Evolutionary conservation across 208 protist genomes (phyloP).

Genomic region (Jaenimonas drosophilae): DNA sequence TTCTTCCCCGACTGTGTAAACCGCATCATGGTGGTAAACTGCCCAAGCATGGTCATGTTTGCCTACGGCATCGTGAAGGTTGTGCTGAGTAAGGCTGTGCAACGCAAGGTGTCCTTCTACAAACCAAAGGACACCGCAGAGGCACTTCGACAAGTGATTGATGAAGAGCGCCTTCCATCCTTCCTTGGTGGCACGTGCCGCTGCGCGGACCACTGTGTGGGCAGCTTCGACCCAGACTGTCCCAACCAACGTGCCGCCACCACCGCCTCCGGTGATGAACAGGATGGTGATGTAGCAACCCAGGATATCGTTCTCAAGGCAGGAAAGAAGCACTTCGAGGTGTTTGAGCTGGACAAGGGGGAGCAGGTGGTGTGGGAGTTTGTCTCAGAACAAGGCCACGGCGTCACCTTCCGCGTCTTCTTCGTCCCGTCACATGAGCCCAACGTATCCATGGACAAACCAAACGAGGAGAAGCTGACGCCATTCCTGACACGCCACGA

Average conservation of each 20-base stretch:
- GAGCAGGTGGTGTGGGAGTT: conserved; percentile 31
- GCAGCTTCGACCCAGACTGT: conserved; percentile 22
- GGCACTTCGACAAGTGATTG: conserved; percentile 34
- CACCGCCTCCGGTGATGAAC: conserved; percentile 16
- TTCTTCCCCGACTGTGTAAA: conserved; percentile 47
- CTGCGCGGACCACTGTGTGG: conserved; percentile 41
- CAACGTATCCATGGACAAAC: conserved; percentile 7
- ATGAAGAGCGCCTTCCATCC: conserved; percentile 27
- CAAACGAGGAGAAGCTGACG: conserved; percentile 21
- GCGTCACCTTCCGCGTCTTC: conserved; percentile 9
- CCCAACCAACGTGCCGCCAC: conserved; percentile 5
- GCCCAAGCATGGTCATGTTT: conserved; percentile 49
- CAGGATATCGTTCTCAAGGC: conserved; percentile 20
- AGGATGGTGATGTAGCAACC: conserved; percentile 9
- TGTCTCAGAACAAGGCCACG: conserved; percentile 8
- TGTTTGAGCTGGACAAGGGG: conserved; percentile 13
- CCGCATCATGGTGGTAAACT: conserved; percentile 54
- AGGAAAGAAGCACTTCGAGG: conserved; percentile 20
- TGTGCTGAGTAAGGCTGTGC: conserved; percentile 23
- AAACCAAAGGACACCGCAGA: conserved; percentile 23
- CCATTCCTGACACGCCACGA: conserved; percentile 12
- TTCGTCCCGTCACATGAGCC: conserved; percentile 14
- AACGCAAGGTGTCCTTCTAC: conserved; percentile 42
- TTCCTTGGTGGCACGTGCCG: conserved; percentile 54
- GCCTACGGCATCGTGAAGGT: conserved; percentile 51